Conservation (phyloP, 2,329 filamentous ascomycete species). For the Emergomyces orientalis region DNA sequence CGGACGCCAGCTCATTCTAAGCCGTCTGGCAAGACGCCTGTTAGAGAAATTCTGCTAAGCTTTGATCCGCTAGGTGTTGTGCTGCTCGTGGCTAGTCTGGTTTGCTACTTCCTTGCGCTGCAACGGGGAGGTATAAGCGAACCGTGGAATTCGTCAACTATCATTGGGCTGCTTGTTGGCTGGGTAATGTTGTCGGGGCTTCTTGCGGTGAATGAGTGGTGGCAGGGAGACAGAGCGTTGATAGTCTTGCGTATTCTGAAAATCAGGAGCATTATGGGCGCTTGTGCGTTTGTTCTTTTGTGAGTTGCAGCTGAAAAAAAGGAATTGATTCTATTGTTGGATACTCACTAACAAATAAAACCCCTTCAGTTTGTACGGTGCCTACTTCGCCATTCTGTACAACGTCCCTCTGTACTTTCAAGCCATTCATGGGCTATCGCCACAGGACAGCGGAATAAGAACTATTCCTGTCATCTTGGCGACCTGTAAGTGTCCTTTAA, state of each 20-base stretch:
- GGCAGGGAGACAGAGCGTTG: conserved; percentile 42
- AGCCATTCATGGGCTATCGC: too few relatives aligned
- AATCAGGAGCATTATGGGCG: conserved; percentile 33
- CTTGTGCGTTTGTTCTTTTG: too few relatives aligned
- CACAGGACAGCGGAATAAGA: too few relatives aligned
- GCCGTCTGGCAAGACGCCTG: conserved; percentile 13
- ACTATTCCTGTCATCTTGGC: too few relatives aligned
- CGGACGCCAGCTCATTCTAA: conserved; percentile 19
- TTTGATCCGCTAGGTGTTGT: conserved; percentile 37
- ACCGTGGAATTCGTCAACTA: conserved; percentile 36
- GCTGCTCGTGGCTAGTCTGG: conserved; percentile 37
- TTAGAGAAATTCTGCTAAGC: conserved; percentile 26
- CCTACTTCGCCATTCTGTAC: conserved; percentile 2
- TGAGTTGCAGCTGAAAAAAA: too few relatives aligned
- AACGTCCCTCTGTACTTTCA: conserved; percentile 22
- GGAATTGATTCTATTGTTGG: too few relatives aligned
- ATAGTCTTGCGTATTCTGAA: conserved; percentile 43
- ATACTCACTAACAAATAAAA: too few relatives aligned
- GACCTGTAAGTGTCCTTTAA: too few relatives aligned
- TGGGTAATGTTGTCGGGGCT: conserved; percentile 41
- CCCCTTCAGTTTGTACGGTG: too few relatives aligned
- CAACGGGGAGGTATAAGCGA: conserved; percentile 33
- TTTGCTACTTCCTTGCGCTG: conserved; percentile 42
- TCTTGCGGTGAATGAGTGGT: conserved; percentile 36
- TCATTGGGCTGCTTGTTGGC: conserved; percentile 43